A percentile compares a stretch with the other conserved stretches of the same genome.
Evolutionary conservation across 805 yeast genomes (phyloP).

Genomic region (Candida coquimbonensis): DNA sequence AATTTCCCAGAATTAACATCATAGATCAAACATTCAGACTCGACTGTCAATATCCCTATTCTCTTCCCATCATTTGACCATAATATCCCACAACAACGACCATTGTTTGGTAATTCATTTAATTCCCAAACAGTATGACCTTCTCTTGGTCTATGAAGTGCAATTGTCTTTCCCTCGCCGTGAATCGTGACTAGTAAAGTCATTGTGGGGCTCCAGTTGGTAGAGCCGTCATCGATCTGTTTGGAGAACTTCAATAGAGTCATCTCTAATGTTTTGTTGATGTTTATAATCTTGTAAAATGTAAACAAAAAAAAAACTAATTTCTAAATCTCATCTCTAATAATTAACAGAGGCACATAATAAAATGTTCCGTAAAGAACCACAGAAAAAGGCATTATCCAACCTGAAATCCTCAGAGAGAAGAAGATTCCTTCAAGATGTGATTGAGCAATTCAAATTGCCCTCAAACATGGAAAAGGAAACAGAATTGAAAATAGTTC

Average conservation of each 20-base stretch:
- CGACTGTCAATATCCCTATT: constrained; percentile 39
- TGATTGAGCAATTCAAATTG: constrained; percentile 36
- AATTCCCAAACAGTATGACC: constrained; percentile 34
- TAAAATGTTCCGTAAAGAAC: constrained; percentile 40
- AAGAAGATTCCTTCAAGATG: constrained; percentile 39
- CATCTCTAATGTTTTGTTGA: background rate
- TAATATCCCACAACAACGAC: constrained; percentile 7
- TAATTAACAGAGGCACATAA: constrained; percentile 17
- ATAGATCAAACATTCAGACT: constrained; percentile 35
- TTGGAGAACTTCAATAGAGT: constrained; percentile 3
- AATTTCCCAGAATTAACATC: constrained; percentile 41
- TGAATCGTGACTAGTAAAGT: constrained; percentile 38
- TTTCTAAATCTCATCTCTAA: background rate
- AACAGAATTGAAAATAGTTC: constrained; percentile 17
- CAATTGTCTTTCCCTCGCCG: constrained; percentile 37
- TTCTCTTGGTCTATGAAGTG: constrained; percentile 37
- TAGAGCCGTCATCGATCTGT: constrained; percentile 1
- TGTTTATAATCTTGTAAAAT: background rate
- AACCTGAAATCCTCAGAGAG: constrained; percentile 81
- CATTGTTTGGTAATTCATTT: background rate
- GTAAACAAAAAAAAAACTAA: constrained; percentile 1
- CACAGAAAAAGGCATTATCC: constrained; percentile 59
- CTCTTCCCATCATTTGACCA: constrained; percentile 36
- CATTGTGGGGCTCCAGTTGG: constrained; percentile 44
- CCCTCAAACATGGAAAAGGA: constrained; percentile 26